phyloP scores from a whole-genome alignment of 225 moss, liverwort and hornwort genomes.

The Physcomitrellopsis africana region DNA sequence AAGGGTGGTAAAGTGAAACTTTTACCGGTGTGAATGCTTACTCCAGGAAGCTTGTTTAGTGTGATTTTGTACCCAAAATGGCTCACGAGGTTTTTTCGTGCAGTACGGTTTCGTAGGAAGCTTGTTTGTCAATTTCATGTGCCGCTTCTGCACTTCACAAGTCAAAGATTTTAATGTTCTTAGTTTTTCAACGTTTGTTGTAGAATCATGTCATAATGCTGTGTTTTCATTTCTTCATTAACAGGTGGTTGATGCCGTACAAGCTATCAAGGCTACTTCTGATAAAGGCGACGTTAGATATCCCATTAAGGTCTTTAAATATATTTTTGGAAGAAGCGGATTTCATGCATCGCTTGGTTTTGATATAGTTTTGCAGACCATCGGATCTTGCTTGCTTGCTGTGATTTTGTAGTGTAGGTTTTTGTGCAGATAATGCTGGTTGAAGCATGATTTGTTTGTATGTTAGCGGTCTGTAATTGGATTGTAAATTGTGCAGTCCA shows the following conservation, averaged over 20 bases:
- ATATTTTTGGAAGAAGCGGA: background rate
- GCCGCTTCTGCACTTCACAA: background rate
- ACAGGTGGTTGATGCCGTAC: slow-evolving; percentile 89
- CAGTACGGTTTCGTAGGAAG: background rate
- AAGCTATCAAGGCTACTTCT: slow-evolving; percentile 75
- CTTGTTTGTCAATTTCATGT: background rate
- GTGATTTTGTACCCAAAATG: background rate
- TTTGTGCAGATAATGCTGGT: background rate
- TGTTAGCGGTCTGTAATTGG: slow-evolving; percentile 9
- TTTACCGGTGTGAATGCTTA: slow-evolving; percentile 1
- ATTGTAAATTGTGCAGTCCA: slow-evolving; percentile 56
- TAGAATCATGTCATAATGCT: background rate
- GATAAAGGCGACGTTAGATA: slow-evolving; percentile 85
- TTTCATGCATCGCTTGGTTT: background rate
- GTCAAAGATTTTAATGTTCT: background rate
- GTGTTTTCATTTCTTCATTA: slow-evolving; percentile 13
- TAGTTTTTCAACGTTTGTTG: background rate
- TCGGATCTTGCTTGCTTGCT: background rate
- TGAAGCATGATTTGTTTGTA: background rate
- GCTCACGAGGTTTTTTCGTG: background rate
- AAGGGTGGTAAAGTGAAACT: background rate
- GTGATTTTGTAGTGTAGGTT: background rate
- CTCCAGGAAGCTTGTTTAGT: background rate
- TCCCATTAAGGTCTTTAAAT: slow-evolving; percentile 67
- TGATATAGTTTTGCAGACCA: background rate